Evolutionary conservation across 345 rosid species (phyloP).

Genomic region (Rhizophora mangle): DNA sequence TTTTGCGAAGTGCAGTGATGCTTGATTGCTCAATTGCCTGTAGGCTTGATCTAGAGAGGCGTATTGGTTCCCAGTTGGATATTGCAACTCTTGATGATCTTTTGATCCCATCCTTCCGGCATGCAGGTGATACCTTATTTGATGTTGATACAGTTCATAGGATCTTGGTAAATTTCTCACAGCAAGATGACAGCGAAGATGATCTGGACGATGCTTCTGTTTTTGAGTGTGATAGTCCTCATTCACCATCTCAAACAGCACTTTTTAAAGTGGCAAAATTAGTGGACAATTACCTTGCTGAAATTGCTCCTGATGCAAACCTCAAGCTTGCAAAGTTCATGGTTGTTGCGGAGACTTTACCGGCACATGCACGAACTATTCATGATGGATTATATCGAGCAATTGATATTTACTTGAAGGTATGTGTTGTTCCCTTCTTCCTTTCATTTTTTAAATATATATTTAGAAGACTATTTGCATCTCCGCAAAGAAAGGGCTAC

Average conservation of each 20-base stretch:
- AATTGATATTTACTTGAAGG: slow-evolving; percentile 86
- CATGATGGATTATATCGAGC: slow-evolving; percentile 93
- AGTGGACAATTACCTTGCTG: slow-evolving; percentile 89
- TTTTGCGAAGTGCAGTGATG: slow-evolving; percentile 82
- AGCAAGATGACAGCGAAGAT: slow-evolving; percentile 88
- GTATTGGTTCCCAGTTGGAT: slow-evolving; percentile 88
- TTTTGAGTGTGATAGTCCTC: slow-evolving; percentile 75
- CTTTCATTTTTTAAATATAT: not conserved
- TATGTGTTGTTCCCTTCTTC: slow-evolving; percentile 24
- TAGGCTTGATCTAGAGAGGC: slow-evolving; percentile 85
- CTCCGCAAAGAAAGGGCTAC: not conserved
- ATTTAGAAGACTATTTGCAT: not conserved
- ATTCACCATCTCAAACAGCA: slow-evolving; percentile 76
- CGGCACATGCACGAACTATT: slow-evolving; percentile 77
- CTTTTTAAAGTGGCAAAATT: slow-evolving; percentile 80
- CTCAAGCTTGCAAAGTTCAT: slow-evolving; percentile 86
- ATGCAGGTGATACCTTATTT: slow-evolving; percentile 82
- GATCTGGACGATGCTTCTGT: slow-evolving; percentile 77
- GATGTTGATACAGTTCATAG: slow-evolving; percentile 90
- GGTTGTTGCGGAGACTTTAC: slow-evolving; percentile 83
- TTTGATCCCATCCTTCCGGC: slow-evolving; percentile 84
- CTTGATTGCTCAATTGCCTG: slow-evolving; percentile 72
- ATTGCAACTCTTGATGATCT: slow-evolving; percentile 87
- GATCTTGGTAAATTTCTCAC: slow-evolving; percentile 87
- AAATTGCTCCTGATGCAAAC: slow-evolving; percentile 91